Evolutionary conservation across 2,329 filamentous ascomycete species (phyloP).

Genomic region (Verticillium nonalfalfae): DNA sequence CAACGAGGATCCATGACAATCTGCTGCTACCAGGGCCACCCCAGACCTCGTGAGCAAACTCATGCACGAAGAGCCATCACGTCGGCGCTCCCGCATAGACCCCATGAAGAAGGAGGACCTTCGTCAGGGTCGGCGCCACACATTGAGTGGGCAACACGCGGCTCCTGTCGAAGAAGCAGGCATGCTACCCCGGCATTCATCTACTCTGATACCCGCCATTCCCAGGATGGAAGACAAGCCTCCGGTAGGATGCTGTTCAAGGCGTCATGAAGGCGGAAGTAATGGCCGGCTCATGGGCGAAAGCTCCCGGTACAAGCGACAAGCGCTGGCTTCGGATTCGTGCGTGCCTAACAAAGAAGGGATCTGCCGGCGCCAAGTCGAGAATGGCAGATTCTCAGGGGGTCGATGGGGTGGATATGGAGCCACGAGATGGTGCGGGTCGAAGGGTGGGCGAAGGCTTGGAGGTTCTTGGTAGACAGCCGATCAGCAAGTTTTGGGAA

Average conservation of each 20-base stretch:
- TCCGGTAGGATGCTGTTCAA: neutral
- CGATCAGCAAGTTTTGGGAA: neutral
- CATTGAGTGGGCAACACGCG: neutral
- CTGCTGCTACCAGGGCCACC: neutral
- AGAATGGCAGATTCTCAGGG: neutral
- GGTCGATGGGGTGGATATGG: neutral
- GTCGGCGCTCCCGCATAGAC: slow-evolving; percentile 15
- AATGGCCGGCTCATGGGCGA: neutral
- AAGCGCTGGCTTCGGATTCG: neutral
- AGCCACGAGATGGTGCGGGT: neutral
- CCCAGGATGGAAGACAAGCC: neutral
- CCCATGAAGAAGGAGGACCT: slow-evolving; percentile 1
- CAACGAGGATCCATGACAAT: neutral
- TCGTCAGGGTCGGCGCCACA: neutral
- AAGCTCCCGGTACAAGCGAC: neutral
- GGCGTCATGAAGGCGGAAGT: neutral
- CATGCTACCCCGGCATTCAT: neutral
- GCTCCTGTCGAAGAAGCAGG: neutral
- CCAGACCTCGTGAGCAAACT: neutral
- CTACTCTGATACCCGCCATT: neutral
- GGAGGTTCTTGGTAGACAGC: neutral
- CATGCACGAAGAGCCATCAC: neutral
- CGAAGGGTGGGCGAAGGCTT: neutral
- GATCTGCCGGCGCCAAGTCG: neutral
- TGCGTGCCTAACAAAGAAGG: neutral